phyloP scores from a whole-genome alignment of 2,329 filamentous ascomycete genomes.

The Lecanicillium sp. region DNA sequence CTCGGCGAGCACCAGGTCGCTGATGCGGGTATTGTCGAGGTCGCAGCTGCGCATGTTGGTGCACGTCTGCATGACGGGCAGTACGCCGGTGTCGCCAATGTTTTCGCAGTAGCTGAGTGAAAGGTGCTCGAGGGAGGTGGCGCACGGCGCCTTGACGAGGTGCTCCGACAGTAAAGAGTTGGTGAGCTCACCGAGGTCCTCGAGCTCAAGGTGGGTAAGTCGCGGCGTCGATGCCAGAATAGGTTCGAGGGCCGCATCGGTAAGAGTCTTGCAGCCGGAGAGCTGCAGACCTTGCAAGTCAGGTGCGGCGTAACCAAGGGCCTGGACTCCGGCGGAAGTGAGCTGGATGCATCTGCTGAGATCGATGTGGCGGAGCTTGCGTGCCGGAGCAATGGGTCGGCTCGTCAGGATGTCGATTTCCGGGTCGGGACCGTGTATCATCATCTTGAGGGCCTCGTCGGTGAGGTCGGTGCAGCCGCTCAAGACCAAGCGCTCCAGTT shows the following conservation, averaged over 20 bases:
- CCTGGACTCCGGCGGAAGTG: slow-evolving; percentile 64
- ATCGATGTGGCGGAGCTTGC: slow-evolving; percentile 78
- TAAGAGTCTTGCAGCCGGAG: slow-evolving; percentile 68
- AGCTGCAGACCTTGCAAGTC: slow-evolving; percentile 77
- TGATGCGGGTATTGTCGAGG: slow-evolving; percentile 90
- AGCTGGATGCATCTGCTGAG: slow-evolving; percentile 71
- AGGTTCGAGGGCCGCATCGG: slow-evolving; percentile 64
- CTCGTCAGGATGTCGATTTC: slow-evolving; percentile 77
- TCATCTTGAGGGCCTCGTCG: slow-evolving; percentile 64
- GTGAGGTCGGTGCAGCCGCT: slow-evolving; percentile 73
- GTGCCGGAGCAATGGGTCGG: slow-evolving; percentile 66
- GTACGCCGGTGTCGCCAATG: slow-evolving; percentile 75
- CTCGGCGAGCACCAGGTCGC: slow-evolving; percentile 78
- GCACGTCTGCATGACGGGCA: slow-evolving; percentile 74
- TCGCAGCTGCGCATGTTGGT: slow-evolving; percentile 63
- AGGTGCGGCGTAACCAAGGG: slow-evolving; percentile 69
- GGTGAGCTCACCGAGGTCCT: slow-evolving; percentile 73
- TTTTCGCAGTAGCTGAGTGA: slow-evolving; percentile 87
- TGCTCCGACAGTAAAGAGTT: slow-evolving; percentile 67
- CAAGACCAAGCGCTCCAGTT: slow-evolving; percentile 73
- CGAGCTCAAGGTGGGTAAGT: slow-evolving; percentile 82
- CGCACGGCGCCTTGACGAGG: slow-evolving; percentile 71
- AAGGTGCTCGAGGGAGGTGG: slow-evolving; percentile 65
- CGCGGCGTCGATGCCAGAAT: slow-evolving; percentile 69
- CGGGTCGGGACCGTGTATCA: slow-evolving; percentile 70